Evolutionary conservation across 1,284 basidiomycete genomes (phyloP), one percentile per base, ranked within the genome.

Genomic region (Flammula alnicola): DNA sequence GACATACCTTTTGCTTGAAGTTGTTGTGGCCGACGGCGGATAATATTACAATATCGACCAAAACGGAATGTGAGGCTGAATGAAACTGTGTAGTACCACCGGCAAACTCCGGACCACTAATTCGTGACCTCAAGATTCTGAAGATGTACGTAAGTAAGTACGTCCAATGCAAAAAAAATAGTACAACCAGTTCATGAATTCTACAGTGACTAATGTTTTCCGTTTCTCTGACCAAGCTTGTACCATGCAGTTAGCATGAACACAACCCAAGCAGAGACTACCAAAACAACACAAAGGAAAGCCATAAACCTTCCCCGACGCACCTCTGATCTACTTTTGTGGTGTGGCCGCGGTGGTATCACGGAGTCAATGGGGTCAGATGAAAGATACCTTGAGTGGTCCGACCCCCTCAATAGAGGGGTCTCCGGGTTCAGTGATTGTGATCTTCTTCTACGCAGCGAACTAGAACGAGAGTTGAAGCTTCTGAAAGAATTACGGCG

Each of bases 221-320:
- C 46, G 10, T 49, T 49, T 36, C 25, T 43, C 20, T 54, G 46
- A 71, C 81, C 74, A 52, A 88, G 63, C 56, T 76, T 78, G 47
- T 77, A 62, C 74, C 75, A 84, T 0, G 83, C 86, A 8, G 81
- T 84, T 11, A 65, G 72, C 58, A 91, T 69, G 66, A 90, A 90
- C 54, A 89, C 66, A 41, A 78, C 59, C 88, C 88, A 91, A 2
- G 84, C 80, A 33, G 67, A 67, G 6, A 75, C 63, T 8, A 90
- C 77, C 31, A 85, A 64, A 2, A 59, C 52, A 6, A 64, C 71
- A 35, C 74, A 76, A 27, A 79, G 55, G 30, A 67, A 56, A 14
- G 77, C 73, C 55, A 81, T 85, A 1, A 80, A 22, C 52, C 70
- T 60, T 4, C 86, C 87, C 42, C 84, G 69, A 51, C 70, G 58